Base-by-base conservation (phyloP, 108 stramenopile species). In the Skeletonema tropicum region DNA sequence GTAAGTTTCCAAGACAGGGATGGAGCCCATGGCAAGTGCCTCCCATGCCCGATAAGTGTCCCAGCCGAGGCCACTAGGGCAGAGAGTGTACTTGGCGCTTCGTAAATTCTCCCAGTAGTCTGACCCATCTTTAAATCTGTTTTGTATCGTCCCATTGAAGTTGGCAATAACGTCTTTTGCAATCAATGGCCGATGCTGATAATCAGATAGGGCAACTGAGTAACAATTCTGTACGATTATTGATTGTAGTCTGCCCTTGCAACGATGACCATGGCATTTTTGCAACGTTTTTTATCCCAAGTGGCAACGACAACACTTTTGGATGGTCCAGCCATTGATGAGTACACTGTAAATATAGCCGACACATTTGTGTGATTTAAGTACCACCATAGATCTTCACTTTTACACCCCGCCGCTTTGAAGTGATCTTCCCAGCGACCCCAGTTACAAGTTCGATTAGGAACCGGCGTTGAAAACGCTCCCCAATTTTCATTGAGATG, bases 31-130 rank as follows among this genome's bases (percentile, higher is more conserved):
- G 23, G 17, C 21, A 0, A 88, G 8, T 0, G 85, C 75, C 46
- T 88, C 87, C 85, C 85, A 88, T n/a, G 68, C 35, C 2, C 87
- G 79, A 45, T 88, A 88, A 1, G 71, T 69, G 74, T 88, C 87
- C 79, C 75, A 86, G 6, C 87, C 87, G 30, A 88, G 10, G 12
- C 87, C 87, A 19, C 80, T 80, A 8, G 87, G 87, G 36, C 83
- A 68, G 8, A 88, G 66, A 7, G 80, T 77, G 60, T 86, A 88
- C 70, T 86, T 88, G 52, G 83, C 49, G 32, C 23, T 41, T 15
- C 30, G 79, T n/a, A 82, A 32, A 17, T 73, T 63, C 19, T 57
- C 42, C 1, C 67, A 62, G 60, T 83, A 83, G 41, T 52, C 38
- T 5, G 29, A 30, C 32, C 32, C 68, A 63, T 76, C 60, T 32